A percentile compares a stretch with the other conserved stretches of the same genome.
phyloP scores from a whole-genome alignment of 2,329 filamentous ascomycete genomes.

The Aquanectria penicillioides region DNA sequence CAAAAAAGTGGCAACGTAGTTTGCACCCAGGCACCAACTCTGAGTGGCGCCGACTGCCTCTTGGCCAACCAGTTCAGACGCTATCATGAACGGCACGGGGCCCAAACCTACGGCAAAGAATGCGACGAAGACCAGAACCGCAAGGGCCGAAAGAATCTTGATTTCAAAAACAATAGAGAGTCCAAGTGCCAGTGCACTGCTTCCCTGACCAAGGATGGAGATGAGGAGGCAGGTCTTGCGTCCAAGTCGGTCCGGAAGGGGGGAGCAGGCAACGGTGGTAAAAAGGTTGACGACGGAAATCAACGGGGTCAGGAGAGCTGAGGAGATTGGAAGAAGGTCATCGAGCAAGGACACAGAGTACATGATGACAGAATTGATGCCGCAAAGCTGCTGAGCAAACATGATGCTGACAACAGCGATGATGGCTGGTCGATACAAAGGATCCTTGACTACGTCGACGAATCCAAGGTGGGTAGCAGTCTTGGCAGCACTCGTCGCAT shows the following conservation, averaged over 20 bases:
- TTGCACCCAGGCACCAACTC: constrained; percentile 85
- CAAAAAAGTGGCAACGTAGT: constrained; percentile 90
- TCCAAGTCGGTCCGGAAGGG: constrained; percentile 86
- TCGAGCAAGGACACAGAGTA: constrained; percentile 93
- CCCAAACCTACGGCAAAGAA: constrained; percentile 92
- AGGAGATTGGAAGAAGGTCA: constrained; percentile 82
- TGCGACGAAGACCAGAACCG: constrained; percentile 86
- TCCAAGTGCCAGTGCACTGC: constrained; percentile 79
- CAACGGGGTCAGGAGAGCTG: constrained; percentile 84
- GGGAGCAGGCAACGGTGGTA: constrained; percentile 83
- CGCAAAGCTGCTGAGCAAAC: constrained; percentile 91
- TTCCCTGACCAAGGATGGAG: constrained; percentile 86
- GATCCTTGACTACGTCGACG: constrained; percentile 72
- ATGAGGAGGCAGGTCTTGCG: constrained; percentile 86
- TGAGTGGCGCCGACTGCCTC: constrained; percentile 94
- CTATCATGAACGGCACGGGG: constrained; percentile 93
- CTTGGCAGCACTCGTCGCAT: constrained; percentile 16
- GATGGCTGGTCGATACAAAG: constrained; percentile 76
- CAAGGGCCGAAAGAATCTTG: constrained; percentile 81
- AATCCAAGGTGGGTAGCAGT: constrained; percentile 64
- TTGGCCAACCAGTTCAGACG: constrained; percentile 88
- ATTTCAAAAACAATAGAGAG: constrained; percentile 79
- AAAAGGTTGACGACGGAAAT: constrained; percentile 89
- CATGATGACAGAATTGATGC: constrained; percentile 98
- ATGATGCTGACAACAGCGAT: constrained; percentile 90